Conservation (phyloP, 2,329 filamentous ascomycete species). For the Aspergillaceae sp. region DNA sequence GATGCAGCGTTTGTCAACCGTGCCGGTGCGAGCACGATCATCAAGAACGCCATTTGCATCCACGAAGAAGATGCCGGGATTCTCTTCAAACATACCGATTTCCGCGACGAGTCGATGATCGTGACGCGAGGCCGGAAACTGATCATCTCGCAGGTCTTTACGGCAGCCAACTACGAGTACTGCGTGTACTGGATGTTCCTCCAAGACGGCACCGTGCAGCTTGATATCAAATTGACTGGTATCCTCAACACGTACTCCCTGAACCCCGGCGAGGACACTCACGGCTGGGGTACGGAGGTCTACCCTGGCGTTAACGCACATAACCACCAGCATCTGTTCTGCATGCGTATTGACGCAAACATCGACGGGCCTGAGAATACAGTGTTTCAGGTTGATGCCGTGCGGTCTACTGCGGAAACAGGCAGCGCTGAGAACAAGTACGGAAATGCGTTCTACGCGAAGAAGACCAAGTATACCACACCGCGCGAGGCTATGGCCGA, state of each 20-base stretch:
- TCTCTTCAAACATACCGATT: slow-evolving; percentile 89
- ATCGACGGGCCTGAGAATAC: slow-evolving; percentile 80
- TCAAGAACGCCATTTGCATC: slow-evolving; percentile 92
- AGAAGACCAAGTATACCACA: slow-evolving; percentile 70
- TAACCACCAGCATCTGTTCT: slow-evolving; percentile 95
- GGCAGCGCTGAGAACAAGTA: slow-evolving; percentile 77
- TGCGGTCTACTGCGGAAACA: slow-evolving; percentile 60
- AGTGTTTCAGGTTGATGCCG: slow-evolving; percentile 72
- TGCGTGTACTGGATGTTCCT: slow-evolving; percentile 82
- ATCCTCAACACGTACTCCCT: slow-evolving; percentile 88
- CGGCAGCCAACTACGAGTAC: slow-evolving; percentile 94
- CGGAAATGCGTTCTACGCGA: slow-evolving; percentile 82
- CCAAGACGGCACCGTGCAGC: slow-evolving; percentile 84
- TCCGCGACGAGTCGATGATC: slow-evolving; percentile 78
- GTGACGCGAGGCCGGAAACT: slow-evolving; percentile 81
- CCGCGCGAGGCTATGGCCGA: slow-evolving; percentile 62
- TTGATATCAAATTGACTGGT: slow-evolving; percentile 83
- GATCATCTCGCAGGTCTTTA: slow-evolving; percentile 85
- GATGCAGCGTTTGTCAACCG: slow-evolving; percentile 77
- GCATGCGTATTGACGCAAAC: slow-evolving; percentile 76
- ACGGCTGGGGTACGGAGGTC: slow-evolving; percentile 86
- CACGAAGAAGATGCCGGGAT: slow-evolving; percentile 91
- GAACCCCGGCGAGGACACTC: slow-evolving; percentile 67
- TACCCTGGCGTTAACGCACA: slow-evolving; percentile 88
- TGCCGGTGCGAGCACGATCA: slow-evolving; percentile 63